Evolutionary conservation across 2,329 filamentous ascomycete species (phyloP), one percentile per base, ranked within the genome.

Genomic region (Fusarium sp.): DNA sequence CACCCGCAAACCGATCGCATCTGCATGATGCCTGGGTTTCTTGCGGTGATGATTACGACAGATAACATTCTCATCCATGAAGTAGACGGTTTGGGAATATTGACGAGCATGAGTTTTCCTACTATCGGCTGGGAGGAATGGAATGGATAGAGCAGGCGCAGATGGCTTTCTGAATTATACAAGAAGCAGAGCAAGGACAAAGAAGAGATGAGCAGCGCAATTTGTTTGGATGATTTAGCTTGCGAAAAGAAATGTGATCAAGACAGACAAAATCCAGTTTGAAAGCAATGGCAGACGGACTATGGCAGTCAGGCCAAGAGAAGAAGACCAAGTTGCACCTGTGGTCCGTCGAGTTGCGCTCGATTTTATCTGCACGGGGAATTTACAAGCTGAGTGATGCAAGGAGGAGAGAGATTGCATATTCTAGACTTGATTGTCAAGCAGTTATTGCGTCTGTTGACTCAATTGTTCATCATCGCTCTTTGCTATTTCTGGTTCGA

Each of bases 41-140:
- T 58, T 60, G 71, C 71, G 63, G 75, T 69, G 64, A 74, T 76
- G 71, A 77, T 76, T 74, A 78, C 64, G 68, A 75, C 69, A 75
- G 57, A 69, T 64, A 60, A 70, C 71, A 69, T 73, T 77, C 67
- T 72, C 65, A 69, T 71, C 69, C 64, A 69, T 64, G 62, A 68
- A 57, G 61, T 74, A 71, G 67, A 72, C 50, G 56, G 69, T 67
- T 67, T 67, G 62, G 56, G 47, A 52, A 44, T 63, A 30, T 69
- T 67, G 66, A 72, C 42, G 58, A 67, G 67, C 69, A 70, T 69
- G 42, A 52, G 46, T 59, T 66, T 65, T 50, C 50, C 47, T 71
- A 40, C 47, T 52, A 56, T 74, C 43, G 33, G 61, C 54, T 64
- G 44, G 25, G 67, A 61, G 60, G 59, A 60, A 49, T 46, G 52